phyloP scores from a whole-genome alignment of 768 basidiomycete species.

The Ramaria sp. region DNA sequence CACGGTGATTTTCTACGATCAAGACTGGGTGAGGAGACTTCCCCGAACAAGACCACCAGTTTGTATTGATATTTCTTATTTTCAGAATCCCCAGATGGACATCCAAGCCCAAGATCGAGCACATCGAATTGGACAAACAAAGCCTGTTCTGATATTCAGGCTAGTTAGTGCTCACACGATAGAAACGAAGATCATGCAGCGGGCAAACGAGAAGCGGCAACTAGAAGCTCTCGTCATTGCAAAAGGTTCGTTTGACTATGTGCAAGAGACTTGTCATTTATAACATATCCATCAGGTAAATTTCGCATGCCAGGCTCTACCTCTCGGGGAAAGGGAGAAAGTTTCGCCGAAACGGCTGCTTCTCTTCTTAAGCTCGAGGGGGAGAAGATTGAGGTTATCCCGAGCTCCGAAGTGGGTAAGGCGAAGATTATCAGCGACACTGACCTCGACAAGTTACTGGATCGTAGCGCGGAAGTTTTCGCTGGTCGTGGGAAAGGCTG shows the following conservation, averaged over 20 bases:
- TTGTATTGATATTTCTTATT: conserved; percentile 15
- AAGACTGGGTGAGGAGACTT: conserved; percentile 61
- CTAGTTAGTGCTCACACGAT: conserved; percentile 81
- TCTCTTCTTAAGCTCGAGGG: conserved; percentile 70
- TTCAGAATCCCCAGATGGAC: conserved; percentile 90
- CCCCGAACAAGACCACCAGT: neutral
- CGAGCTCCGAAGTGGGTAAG: conserved; percentile 57
- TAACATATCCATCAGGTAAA: conserved; percentile 41
- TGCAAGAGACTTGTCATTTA: neutral
- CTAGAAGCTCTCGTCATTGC: conserved; percentile 94
- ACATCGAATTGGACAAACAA: conserved; percentile 92
- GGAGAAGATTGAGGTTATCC: conserved; percentile 83
- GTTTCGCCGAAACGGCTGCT: conserved; percentile 72
- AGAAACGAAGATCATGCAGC: conserved; percentile 85
- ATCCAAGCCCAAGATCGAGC: conserved; percentile 92
- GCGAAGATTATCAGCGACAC: conserved; percentile 67
- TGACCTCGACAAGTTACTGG: conserved; percentile 72
- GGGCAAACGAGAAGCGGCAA: conserved; percentile 77
- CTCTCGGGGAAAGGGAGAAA: conserved; percentile 42
- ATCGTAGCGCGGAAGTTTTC: conserved; percentile 68
- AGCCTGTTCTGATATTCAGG: conserved; percentile 82
- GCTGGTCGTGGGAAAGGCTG: conserved; percentile 60
- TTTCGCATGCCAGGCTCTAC: conserved; percentile 60
- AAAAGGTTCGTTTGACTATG: conserved; percentile 40
- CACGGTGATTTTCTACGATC: conserved; percentile 90